Base-by-base conservation (phyloP, 2,329 filamentous ascomycete species). In the Xylariaceae sp. region DNA sequence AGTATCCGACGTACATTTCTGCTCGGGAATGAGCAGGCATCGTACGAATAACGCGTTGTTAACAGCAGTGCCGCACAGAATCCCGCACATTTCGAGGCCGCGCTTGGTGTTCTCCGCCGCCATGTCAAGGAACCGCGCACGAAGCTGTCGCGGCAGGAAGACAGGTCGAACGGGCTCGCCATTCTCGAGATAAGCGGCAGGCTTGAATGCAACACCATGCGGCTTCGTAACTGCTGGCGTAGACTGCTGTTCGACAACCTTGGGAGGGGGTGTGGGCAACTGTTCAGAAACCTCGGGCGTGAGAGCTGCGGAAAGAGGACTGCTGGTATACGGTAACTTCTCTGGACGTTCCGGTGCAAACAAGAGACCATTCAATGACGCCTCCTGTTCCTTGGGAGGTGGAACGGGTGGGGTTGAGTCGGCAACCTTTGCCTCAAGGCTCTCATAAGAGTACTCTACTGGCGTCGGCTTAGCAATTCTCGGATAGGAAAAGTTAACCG, bases 1-100 rank as follows among this genome's bases (percentile, higher is more conserved):
- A 0, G 94, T 97, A 71, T 99, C 93, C 2, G 88, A 87, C 0
- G 93, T 97, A 69, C 88, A 88, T 56, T 86, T 88, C 73, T 99
- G 94, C 70, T 96, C 89, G 0, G 94, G 94, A 18, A 99, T 92
- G 23, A 99, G 82, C 4, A 99, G 82, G 58, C 88, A 87, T 4
- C 88, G 90, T 60, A 99, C 87, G 76, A 97, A 97, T 2, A 99
- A 80, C 0, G 94, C 94, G 71, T 97, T 97, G 66, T 92, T 93
- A 69, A 96, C 89, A 1, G 92, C 80, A 0, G 90, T 93, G 6
- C 93, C 94, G 70, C 92, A 96, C 9, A 99, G 82, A 65, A 99
- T 93, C 42, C 93, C 94, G 71, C 94, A 97, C 66, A 94, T 97
- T 76, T 99, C 94, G 15, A 97, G 81, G 42, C 95, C 95, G 2